Evolutionary conservation across 306 rosid genomes (phyloP), one percentile per base, ranked within the genome.

Genomic region (Pterocarpus santalinus): DNA sequence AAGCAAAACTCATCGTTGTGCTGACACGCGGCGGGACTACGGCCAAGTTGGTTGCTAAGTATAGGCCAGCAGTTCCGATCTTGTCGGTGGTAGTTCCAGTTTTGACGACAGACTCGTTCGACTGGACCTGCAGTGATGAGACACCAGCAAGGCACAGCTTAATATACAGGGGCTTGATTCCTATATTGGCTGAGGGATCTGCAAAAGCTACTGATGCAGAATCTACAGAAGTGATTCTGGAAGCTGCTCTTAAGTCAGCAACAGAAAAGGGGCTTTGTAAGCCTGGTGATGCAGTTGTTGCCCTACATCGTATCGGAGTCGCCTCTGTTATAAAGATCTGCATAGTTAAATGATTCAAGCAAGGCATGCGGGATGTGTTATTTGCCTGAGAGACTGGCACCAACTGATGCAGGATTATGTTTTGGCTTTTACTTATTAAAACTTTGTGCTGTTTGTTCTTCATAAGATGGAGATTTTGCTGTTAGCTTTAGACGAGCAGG

Each of bases 161-260:
- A 65, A 92, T 94, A 77, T 89, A 94, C 91, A 85, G 98, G 81
- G 98, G 98, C 10, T 82, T 94, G 88, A 89, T 94, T 88, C 98
- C 98, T 57, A 75, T 94, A 57, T 81, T 94, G 88, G 98, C 92
- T 0, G 98, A 94, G 81, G 98, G 98, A 81, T 94, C 98, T 74
- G 97, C 98, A 0, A 94, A 91, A 87, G 96, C 98, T 74, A 94
- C 98, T n/a, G 97, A 94, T 87, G 93, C 98, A n/a, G 98, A 94
- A 81, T 94, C 98, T 53, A 92, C 98, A 9, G 97, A 94, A 80
- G 98, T 86, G 79, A 94, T 94, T 75, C 73, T 94, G 82, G 97
- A 92, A 79, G 98, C 98, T 76, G 93, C 98, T 46, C 80, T 94
- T n/a, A 94, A 92, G 75, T 94, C 97, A 0, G 97, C 97, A 51